Conservation (phyloP, 441 rosid species). For the Capsella rubella region DNA sequence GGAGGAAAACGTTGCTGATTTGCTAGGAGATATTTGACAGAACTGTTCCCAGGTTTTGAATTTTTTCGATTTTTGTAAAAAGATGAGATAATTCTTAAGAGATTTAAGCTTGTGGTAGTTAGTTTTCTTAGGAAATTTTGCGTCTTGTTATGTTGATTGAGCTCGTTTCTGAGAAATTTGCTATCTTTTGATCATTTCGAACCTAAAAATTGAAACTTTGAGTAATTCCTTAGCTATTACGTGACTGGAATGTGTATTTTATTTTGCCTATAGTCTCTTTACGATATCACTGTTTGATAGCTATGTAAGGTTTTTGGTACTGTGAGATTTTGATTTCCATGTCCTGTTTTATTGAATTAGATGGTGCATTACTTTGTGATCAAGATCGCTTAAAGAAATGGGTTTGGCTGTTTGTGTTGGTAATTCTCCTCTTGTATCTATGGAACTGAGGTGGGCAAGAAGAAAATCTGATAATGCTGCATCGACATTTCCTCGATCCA, state of each 20-base stretch:
- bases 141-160: slow-evolving; percentile 16
- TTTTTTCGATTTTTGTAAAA: not conserved
- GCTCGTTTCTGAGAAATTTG: slow-evolving; percentile 17
- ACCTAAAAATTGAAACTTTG: not conserved
- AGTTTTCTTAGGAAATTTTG: slow-evolving; percentile 18
- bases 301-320: not conserved
- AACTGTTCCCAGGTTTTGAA: slow-evolving; percentile 7
- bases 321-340: slow-evolving; percentile 8
- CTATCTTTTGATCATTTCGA: not conserved
- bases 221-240: not conserved
- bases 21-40: not conserved
- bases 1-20: slow-evolving; percentile 17
- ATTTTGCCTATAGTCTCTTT: slow-evolving; percentile 5
- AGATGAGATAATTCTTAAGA: not conserved
- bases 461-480: slow-evolving; percentile 35
- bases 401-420: slow-evolving; percentile 34
- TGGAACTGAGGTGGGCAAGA: slow-evolving; percentile 71
- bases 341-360: slow-evolving; percentile 22
- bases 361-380: slow-evolving; percentile 28
- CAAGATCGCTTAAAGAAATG: slow-evolving; percentile 34
- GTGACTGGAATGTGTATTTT: not conserved
- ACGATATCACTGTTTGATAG: not conserved
- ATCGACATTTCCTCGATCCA: slow-evolving; percentile 30
- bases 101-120: not conserved
- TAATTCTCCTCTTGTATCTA: slow-evolving; percentile 43